Conservation (phyloP, 2,329 filamentous ascomycete species). For the Alternaria consortialis region DNA sequence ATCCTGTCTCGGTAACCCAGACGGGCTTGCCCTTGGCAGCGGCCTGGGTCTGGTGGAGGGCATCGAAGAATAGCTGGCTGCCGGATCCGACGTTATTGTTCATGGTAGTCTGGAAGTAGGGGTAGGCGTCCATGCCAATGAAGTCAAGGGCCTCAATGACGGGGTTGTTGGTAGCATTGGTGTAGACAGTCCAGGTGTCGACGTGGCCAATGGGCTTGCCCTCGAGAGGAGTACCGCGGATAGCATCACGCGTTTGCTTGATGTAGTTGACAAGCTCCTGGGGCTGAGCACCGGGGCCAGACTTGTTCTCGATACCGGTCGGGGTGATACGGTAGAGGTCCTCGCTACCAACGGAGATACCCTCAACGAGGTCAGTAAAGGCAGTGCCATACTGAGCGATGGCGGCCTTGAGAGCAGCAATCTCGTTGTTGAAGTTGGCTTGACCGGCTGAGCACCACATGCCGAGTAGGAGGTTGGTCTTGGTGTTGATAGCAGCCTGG, state of each 20-base stretch:
- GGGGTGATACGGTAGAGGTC: constrained; percentile 71
- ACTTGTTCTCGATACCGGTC: constrained; percentile 70
- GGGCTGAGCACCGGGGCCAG: constrained; percentile 70
- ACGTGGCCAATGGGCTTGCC: constrained; percentile 78
- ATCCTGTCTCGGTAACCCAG: constrained; percentile 90
- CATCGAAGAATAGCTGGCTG: constrained; percentile 72
- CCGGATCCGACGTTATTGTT: constrained; percentile 67
- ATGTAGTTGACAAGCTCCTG: constrained; percentile 74
- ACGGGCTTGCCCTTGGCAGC: constrained; percentile 73
- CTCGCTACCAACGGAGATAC: constrained; percentile 87
- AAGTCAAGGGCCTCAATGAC: constrained; percentile 78
- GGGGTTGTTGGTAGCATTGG: constrained; percentile 74
- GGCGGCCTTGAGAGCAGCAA: constrained; percentile 74
- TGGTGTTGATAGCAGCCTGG: constrained; percentile 81
- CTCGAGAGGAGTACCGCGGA: constrained; percentile 69
- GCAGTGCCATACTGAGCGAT: constrained; percentile 72
- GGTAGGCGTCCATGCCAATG: constrained; percentile 84
- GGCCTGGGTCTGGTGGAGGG: constrained; percentile 67
- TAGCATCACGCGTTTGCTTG: constrained; percentile 68
- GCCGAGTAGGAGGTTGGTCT: constrained; percentile 81
- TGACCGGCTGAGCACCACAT: constrained; percentile 80
- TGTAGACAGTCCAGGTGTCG: constrained; percentile 80
- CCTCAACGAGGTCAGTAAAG: constrained; percentile 74
- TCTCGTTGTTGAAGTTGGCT: constrained; percentile 73
- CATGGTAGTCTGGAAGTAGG: constrained; percentile 78